These are phyloP conservation scores for Thielaviopsis euricoi DNA, from an alignment of 2,329 filamentous ascomycete species.

Conservation along the genomic window DNA sequence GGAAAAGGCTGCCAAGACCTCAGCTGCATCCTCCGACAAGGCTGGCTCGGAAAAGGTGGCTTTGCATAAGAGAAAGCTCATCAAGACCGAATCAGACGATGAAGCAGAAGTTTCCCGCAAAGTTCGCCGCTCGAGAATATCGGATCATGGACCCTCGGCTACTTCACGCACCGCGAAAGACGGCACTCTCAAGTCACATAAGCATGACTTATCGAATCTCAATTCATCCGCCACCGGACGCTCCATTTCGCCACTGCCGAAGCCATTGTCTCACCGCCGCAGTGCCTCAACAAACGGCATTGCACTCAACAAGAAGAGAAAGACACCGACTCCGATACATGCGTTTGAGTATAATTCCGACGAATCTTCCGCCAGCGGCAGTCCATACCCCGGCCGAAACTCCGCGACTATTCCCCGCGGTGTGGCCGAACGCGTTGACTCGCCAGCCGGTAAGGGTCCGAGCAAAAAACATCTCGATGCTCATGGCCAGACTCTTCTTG, in stretches of 20 bases:
- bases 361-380: conserved; percentile 44
- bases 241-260: conserved; percentile 42
- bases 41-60: conserved; percentile 23
- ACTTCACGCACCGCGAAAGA: conserved; percentile 1
- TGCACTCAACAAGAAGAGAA: conserved; percentile 48
- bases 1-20: conserved; percentile 23
- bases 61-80: conserved; percentile 36
- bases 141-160: conserved; percentile 8
- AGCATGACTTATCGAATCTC: neutral
- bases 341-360: conserved; percentile 52
- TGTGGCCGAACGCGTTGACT: conserved; percentile 42
- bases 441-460: conserved; percentile 49
- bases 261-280: conserved; percentile 37
- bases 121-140: conserved; percentile 31
- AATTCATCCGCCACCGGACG: conserved; percentile 15
- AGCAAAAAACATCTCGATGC: conserved; percentile 83
- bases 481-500: conserved; percentile 78
- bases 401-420: conserved; percentile 37
- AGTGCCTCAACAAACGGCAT: conserved; percentile 46
- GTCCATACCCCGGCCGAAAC: conserved; percentile 41
- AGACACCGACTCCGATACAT: conserved; percentile 43
- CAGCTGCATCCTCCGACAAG: conserved; percentile 1
- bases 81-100: conserved; percentile 39
- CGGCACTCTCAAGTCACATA: conserved; percentile 2
- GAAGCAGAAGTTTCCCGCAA: conserved; percentile 35